These are phyloP conservation scores for Pholiota molesta DNA, from an alignment of 768 basidiomycete species.

Conservation along the genomic window DNA sequence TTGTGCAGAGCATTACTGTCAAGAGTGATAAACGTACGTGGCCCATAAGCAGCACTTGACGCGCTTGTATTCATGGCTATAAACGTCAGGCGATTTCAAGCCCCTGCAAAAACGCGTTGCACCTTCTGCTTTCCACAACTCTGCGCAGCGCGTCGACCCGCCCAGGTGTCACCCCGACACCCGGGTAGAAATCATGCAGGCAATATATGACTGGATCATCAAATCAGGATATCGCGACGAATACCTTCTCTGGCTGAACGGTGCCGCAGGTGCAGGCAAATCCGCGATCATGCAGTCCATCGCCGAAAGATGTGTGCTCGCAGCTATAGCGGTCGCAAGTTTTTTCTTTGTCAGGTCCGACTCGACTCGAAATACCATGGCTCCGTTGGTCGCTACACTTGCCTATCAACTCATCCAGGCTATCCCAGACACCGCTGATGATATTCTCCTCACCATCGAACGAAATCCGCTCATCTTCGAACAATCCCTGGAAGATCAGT, in stretches of 20 bases:
- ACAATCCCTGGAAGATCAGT: constrained; percentile 14
- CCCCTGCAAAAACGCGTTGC: constrained; percentile 13
- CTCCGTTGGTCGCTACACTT: constrained; percentile 14
- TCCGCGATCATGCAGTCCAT: constrained; percentile 21
- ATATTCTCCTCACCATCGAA: constrained; percentile 9
- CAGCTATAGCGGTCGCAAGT: constrained; percentile 7
- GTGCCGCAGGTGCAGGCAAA: constrained; percentile 20
- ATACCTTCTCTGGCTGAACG: constrained; percentile 16
- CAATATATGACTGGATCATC: constrained; percentile 21
- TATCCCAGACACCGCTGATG: constrained; percentile 9
- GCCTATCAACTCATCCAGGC: constrained; percentile 10
- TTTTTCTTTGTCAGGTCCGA: constrained; percentile 19
- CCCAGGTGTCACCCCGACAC: constrained; percentile 18
- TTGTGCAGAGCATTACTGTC: too few relatives aligned
- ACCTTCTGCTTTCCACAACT: constrained; percentile 15
- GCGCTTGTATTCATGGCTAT: too few relatives aligned
- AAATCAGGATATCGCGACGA: background rate
- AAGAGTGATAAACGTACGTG: too few relatives aligned
- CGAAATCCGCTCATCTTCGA: constrained; percentile 16
- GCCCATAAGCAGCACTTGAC: too few relatives aligned
- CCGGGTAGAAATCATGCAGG: constrained; percentile 16
- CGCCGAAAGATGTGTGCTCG: constrained; percentile 13
- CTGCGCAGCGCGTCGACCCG: constrained; percentile 17
- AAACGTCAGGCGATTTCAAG: too few relatives aligned
- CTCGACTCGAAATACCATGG: constrained; percentile 1